Conservation (phyloP, 202 grass and related monocot species). For the Schoenoplectus triqueter region DNA sequence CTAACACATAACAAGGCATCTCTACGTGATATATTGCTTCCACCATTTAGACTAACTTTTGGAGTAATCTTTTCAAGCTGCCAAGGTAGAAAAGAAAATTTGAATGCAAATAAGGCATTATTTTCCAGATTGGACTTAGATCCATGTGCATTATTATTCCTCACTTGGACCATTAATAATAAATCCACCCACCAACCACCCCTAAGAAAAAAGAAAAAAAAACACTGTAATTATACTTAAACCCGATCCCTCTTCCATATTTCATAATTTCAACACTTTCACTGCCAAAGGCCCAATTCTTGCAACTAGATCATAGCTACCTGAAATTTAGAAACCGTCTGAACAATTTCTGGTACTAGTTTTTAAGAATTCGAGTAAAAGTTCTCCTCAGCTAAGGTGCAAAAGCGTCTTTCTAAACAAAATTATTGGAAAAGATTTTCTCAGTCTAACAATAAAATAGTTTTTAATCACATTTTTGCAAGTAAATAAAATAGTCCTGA, state of each 20-base stretch:
- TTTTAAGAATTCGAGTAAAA: neutral
- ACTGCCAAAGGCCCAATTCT: no score
- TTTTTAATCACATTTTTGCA: neutral
- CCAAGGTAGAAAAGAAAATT: neutral
- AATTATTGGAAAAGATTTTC: neutral
- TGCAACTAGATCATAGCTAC: conserved; percentile 2
- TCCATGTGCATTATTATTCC: neutral
- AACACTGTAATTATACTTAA: no score
- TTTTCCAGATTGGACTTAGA: neutral
- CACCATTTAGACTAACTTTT: conserved; percentile 5
- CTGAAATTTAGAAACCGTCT: neutral
- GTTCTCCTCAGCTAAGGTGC: neutral
- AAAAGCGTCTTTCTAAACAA: neutral
- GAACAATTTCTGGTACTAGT: neutral
- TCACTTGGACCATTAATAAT: neutral
- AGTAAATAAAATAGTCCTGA: neutral
- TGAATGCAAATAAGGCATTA: neutral
- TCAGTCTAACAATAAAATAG: neutral
- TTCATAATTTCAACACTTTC: no score
- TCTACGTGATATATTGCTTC: conserved; percentile 53
- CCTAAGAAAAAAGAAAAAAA: no score
- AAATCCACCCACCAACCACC: no score
- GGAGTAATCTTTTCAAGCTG: conserved; percentile 33
- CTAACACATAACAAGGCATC: conserved; percentile 54
- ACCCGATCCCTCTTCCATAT: no score